Base-by-base conservation (phyloP, 2,329 filamentous ascomycete species). In the Alternaria sp. region DNA sequence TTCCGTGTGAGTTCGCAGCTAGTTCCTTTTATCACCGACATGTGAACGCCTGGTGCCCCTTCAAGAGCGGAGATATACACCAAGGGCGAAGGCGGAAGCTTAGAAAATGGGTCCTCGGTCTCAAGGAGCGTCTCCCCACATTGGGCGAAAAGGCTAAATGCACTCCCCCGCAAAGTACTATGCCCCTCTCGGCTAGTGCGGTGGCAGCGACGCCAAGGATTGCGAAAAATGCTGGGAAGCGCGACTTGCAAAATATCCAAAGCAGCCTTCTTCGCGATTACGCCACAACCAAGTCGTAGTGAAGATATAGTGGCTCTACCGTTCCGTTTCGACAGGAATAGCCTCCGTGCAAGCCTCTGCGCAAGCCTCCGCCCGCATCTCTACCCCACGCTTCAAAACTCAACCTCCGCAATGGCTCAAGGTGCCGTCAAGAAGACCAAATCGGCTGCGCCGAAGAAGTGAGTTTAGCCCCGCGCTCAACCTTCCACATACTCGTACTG, bases 361-460 rank as follows among this genome's bases (percentile, higher is more conserved):
- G 48, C 41, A 44, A 56, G 28, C 33, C 48, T 57, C 37, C 45
- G 31, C 34, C 17, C 51, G 34, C 51, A 37, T 54, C 56, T 51
- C 52, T 31, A 57, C 56, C 44, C 58, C 40, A 49, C 56, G 42
- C 39, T 26, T 28, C 48, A 26, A 46, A 21, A 14, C 8, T 24
- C 24, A 24, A 17, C 50, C n/a, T 44, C 14, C 53, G 54, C 46
- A 61, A 83, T 83, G 81, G 80, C 80, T 21, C 81, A 83, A 78
- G 81, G 81, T 58, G 69, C 74, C 34, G 67, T 84, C 54, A 84
- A 84, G 63, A 83, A 82, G 61, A 53, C 73, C 63, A 76, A 76
- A 60, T 74, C 79, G 65, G 57, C 75, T 46, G 70, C 71, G 52
- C 66, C 68, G 23, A 69, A 72, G 65, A 73, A 81, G 81, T 81